Evolutionary conservation across 73 alveolate species (phyloP), one percentile per base, ranked within the genome.

Genomic region (Blepharisma japonicum): DNA sequence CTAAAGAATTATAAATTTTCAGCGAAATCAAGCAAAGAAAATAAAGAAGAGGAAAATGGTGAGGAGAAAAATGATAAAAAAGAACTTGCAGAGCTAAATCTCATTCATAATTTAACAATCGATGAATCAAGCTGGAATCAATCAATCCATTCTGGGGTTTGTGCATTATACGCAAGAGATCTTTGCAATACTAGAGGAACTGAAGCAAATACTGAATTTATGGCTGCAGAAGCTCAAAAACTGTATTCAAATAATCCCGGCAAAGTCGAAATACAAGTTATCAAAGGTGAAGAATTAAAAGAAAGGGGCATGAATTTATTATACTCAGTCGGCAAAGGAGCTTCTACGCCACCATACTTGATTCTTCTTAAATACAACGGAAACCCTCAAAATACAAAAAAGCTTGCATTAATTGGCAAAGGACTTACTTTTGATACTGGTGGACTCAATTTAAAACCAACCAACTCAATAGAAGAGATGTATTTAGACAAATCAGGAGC

Each of bases 401-500:
- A 84, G 61, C 71, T 83, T 71, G 97, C 98, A 48, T 61, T 96
- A 38, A 97, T 96, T 11, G 99, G 99, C 56, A 96, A 96, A 68
- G 99, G 99, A 0, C 80, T 92, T 8, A 90, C 97, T 4, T 92
- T 86, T 77, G 98, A 92, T 53, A 84, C 97, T 7, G 99, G 98
- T 7, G 98, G 98, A 9, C 90, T 91, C 61, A 91, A 94, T 71
- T 83, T 94, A 14, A 94, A 94, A 68, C 42, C 55, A 27, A 55
- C 95, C 0, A 82, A 88, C 78, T 68, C n/a, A 48, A 93, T 93
- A 80, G 98, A 93, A 61, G 91, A 82, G 32, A 91, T 91, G 98
- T 86, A 88, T 81, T 46, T 79, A 38, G 98, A 93, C 68, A 93
- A 93, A 86, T 86, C 90, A 27, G 98, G 98, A 11, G 93, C 98